Evolutionary conservation across 2,329 filamentous ascomycete species (phyloP).

Genomic region (Plenodomus tracheiphilus): DNA sequence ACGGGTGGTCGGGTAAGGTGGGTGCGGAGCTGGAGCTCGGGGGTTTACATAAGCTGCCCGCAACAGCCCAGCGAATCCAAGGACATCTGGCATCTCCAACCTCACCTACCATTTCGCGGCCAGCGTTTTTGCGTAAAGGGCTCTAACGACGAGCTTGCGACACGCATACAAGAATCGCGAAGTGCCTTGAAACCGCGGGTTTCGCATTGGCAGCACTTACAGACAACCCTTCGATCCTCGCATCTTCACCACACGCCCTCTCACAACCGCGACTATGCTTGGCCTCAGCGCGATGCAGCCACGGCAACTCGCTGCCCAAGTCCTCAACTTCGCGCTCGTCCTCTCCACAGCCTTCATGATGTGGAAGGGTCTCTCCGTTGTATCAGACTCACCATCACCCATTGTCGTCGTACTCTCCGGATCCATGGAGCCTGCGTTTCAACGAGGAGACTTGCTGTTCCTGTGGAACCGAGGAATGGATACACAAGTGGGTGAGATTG

Average conservation of each 20-base stretch:
- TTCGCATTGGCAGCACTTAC: no score
- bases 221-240: background rate
- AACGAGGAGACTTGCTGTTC: conserved; percentile 75
- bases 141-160: background rate
- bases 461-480: conserved; percentile 72
- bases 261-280: conserved; percentile 34
- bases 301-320: conserved; percentile 77
- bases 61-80: conserved; percentile 21
- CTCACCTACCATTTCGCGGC: conserved; percentile 16
- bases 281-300: conserved; percentile 67
- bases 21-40: conserved; percentile 17
- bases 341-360: conserved; percentile 93
- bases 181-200: no score
- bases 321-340: conserved; percentile 89
- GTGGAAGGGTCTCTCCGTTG: conserved; percentile 80
- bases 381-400: conserved; percentile 66
- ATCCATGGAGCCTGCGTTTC: conserved; percentile 83
- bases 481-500: conserved; percentile 71
- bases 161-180: background rate
- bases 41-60: conserved; percentile 24
- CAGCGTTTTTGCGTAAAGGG: conserved; percentile 4
- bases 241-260: conserved; percentile 3
- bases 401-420: conserved; percentile 84
- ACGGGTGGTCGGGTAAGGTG: background rate
- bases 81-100: conserved; percentile 39